phyloP scores from a whole-genome alignment of 1,139 yeast genomes.

The Zygoascus hellenicus region DNA sequence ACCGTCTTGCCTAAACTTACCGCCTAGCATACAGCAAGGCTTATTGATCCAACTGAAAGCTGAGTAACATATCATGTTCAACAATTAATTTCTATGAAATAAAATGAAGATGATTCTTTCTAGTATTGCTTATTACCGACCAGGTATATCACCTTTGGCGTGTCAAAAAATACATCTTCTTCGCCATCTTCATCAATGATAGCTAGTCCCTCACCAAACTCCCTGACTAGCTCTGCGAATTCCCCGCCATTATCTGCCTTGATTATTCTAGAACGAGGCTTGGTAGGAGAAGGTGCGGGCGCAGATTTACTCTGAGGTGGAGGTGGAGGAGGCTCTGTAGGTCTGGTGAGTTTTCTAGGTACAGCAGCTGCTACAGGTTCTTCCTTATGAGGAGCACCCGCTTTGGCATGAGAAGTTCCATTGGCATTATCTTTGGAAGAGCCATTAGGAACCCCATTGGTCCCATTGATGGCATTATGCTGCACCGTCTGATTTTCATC shows the following conservation, averaged over 20 bases:
- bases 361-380: neutral
- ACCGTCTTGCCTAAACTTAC: too few species aligned
- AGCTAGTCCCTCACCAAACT: neutral
- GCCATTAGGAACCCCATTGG: neutral
- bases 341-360: neutral
- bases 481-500: neutral
- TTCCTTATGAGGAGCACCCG: too few species aligned
- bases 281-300: neutral
- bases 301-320: neutral
- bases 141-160: neutral
- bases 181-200: slow-evolving; percentile 2
- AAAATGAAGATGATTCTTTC: too few species aligned
- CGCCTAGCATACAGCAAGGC: too few species aligned
- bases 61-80: too few species aligned
- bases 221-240: neutral
- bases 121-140: neutral
- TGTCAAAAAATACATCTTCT: slow-evolving; percentile 1
- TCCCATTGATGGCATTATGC: neutral
- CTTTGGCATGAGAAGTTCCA: neutral
- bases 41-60: too few species aligned
- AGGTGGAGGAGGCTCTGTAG: neutral
- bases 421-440: neutral
- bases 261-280: neutral
- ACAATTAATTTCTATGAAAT: too few species aligned
- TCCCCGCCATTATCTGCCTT: neutral